Evolutionary conservation across 2,329 filamentous ascomycete genomes (phyloP), one percentile per base, ranked within the genome.

Genomic region (Stachybotrys echinatus): DNA sequence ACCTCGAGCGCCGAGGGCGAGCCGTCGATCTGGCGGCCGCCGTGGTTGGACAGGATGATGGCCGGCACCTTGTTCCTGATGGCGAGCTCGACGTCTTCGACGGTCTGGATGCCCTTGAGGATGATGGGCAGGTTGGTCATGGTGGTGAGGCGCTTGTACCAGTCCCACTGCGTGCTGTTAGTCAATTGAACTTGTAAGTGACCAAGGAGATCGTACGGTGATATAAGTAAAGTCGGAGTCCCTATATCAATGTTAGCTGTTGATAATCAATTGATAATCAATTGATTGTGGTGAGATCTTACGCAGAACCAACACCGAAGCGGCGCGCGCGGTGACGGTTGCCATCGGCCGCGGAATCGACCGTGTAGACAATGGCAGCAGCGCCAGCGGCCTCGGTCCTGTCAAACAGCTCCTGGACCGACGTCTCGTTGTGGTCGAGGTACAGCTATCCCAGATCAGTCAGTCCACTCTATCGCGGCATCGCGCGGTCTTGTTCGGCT

Each of bases 31-130:
- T 73, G 69, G 22, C 71, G 65, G 17, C 67, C 69, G 44, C 71
- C 71, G 60, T 73, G 71, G 61, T 74, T 74, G 48, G 68, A 72
- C 40, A 74, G 61, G 45, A 71, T 59, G 47, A 71, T 71, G 48
- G 66, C 68, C 4, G 59, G 56, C 14, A 56, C 63, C 19, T 55
- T 55, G 51, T 65, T 51, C 55, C 66, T 53, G 42, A 67, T 58
- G 42, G 69, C 69, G 3, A 64, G 56, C 45, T 61, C 54, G 21
- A 67, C 70, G 20, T 72, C 68, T 8, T 63, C 63, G 5, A 66
- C 67, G 38, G 59, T 65, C 38, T 61, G 61, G 47, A 73, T 69
- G 14, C 70, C 70, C 61, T 73, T 73, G 53, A 71, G 59, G 47
- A 72, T 64, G 48, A 73, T 60, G 39, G 69, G 67, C 10, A 74